A percentile compares a stretch with the other conserved stretches of the same genome.
Conservation (phyloP, 441 rosid species). For the Biscutella auriculata region DNA sequence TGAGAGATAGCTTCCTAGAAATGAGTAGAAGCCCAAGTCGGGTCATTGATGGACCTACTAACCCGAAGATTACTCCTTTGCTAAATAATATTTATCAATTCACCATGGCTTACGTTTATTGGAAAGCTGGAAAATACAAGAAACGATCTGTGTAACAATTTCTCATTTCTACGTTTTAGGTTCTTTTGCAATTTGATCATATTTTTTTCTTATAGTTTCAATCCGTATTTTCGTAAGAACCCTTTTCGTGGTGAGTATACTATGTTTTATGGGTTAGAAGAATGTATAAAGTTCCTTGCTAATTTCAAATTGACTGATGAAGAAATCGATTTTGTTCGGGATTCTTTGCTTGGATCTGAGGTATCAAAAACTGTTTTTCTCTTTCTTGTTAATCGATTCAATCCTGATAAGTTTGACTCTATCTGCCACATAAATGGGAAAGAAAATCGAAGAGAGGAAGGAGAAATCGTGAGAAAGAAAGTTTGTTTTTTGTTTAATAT, state of each 20-base stretch:
- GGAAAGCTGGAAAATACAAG: slow-evolving; percentile 84
- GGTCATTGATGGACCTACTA: slow-evolving; percentile 47
- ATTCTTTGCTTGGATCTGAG: slow-evolving; percentile 66
- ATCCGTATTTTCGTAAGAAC: slow-evolving; percentile 74
- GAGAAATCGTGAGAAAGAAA: too few species aligned
- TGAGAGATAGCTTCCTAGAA: too few species aligned
- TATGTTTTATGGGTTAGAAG: slow-evolving; percentile 83
- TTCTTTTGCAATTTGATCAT: background rate
- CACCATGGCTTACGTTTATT: slow-evolving; percentile 90
- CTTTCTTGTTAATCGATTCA: too few species aligned
- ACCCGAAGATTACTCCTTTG: slow-evolving; percentile 85
- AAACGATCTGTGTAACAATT: slow-evolving; percentile 65
- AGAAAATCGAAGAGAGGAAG: too few species aligned
- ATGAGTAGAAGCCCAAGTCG: slow-evolving; percentile 28
- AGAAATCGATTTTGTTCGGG: slow-evolving; percentile 51
- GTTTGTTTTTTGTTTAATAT: too few species aligned
- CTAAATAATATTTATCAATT: slow-evolving; percentile 89
- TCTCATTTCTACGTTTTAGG: background rate
- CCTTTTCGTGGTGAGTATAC: slow-evolving; percentile 86
- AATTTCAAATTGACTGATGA: slow-evolving; percentile 66
- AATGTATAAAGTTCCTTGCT: slow-evolving; percentile 73
- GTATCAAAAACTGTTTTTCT: slow-evolving; percentile 22
- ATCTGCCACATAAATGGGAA: too few species aligned
- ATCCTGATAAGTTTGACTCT: too few species aligned
- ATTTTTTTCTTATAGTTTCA: slow-evolving; percentile 36